Conservation (phyloP, 192 early-diverging fungal species). For the Kickxella alabastrina region DNA sequence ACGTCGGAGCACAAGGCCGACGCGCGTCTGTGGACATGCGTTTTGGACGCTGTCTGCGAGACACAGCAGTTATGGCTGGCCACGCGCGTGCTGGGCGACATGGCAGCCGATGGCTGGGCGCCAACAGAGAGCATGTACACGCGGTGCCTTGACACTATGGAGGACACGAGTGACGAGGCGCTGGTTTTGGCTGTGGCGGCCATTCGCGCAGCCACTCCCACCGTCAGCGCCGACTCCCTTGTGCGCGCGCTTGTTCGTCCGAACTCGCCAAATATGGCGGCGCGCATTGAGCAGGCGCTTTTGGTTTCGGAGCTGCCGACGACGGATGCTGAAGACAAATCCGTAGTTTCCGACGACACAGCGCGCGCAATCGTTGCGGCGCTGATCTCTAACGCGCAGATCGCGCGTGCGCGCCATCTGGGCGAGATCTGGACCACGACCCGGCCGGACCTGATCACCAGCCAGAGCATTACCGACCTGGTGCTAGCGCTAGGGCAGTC, state of each 20-base stretch:
- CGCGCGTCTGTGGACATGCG: slow-evolving; percentile 6
- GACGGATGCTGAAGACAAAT: background rate
- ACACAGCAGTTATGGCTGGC: slow-evolving; percentile 30
- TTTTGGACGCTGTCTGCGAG: slow-evolving; percentile 2
- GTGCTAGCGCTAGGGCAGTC: slow-evolving; percentile 15
- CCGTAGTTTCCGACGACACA: slow-evolving; percentile 17
- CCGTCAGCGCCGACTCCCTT: slow-evolving; percentile 6
- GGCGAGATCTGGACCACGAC: slow-evolving; percentile 22
- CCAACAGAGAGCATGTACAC: slow-evolving; percentile 16
- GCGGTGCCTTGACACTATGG: background rate
- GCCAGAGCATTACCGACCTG: slow-evolving; percentile 19
- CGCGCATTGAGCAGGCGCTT: slow-evolving; percentile 33
- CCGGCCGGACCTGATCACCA: slow-evolving; percentile 20
- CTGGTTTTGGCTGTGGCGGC: background rate
- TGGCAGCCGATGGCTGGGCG: slow-evolving; percentile 17
- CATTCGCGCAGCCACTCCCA: background rate
- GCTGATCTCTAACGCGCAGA: slow-evolving; percentile 18
- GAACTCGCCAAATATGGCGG: background rate
- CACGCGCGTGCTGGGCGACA: slow-evolving; percentile 22
- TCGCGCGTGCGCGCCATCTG: slow-evolving; percentile 25
- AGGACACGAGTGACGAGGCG: slow-evolving; percentile 7
- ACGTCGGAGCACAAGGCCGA: slow-evolving; percentile 2
- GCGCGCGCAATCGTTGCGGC: slow-evolving; percentile 22
- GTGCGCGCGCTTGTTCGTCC: slow-evolving; percentile 16
- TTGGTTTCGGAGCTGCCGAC: slow-evolving; percentile 6